A percentile compares a stretch with the other conserved stretches of the same genome.
Evolutionary conservation across 371 early-diverging fungal genomes (phyloP).

Genomic region (Synchytrium microbalum): DNA sequence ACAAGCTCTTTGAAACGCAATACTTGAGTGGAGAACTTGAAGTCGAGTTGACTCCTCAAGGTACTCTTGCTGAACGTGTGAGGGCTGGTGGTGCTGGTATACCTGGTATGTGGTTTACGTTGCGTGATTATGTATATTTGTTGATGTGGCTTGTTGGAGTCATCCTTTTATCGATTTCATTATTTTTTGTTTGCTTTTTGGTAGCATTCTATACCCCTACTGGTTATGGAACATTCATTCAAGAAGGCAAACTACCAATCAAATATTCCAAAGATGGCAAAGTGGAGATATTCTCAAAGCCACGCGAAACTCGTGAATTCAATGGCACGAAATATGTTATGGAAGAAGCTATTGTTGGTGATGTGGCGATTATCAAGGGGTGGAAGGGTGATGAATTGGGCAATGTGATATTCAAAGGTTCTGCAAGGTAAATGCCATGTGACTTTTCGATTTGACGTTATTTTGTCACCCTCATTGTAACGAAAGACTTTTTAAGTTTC

Average conservation of each 20-base stretch:
- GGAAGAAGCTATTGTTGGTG: constrained; percentile 63
- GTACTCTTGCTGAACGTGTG: constrained; percentile 57
- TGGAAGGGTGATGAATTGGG: constrained; percentile 67
- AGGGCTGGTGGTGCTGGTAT: constrained; percentile 65
- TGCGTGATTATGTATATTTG: too few species aligned
- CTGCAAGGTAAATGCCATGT: not conserved
- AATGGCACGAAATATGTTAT: constrained; percentile 53
- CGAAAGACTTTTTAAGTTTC: not conserved
- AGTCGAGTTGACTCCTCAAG: constrained; percentile 57
- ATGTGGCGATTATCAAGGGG: constrained; percentile 61
- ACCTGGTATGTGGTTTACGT: constrained; percentile 48
- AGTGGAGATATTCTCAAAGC: constrained; percentile 34
- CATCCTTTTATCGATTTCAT: too few species aligned
- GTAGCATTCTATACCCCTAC: constrained; percentile 40
- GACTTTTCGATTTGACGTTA: not conserved
- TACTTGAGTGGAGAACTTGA: constrained; percentile 67
- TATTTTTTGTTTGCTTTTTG: not conserved
- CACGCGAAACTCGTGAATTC: constrained; percentile 51
- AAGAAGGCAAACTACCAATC: constrained; percentile 52
- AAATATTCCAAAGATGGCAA: constrained; percentile 44
- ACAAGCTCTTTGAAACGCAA: constrained; percentile 62
- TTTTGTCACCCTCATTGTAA: too few species aligned
- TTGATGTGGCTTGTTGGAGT: too few species aligned
- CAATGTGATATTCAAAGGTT: constrained; percentile 49
- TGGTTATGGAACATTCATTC: constrained; percentile 55